phyloP scores from a whole-genome alignment of 169 alveolate genomes.

The Plasmodium sp. region DNA sequence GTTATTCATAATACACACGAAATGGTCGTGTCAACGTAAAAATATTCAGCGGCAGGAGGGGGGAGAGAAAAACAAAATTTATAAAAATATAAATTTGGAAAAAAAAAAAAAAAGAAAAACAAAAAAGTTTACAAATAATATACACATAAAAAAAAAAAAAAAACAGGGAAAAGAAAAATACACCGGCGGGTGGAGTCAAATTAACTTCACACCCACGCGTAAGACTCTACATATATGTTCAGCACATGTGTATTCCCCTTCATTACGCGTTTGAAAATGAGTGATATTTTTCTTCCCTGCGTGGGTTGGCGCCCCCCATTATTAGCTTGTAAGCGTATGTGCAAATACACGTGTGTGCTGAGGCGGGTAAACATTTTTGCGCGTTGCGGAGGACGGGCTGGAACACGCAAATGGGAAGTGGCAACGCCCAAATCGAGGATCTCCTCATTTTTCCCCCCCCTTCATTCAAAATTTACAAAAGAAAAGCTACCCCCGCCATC shows the following conservation, averaged over 20 bases:
- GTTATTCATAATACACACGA: slow-evolving; percentile 11
- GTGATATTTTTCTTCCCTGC: not conserved
- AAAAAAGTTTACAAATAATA: slow-evolving; percentile 25
- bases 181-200: not conserved
- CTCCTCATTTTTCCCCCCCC: not conserved
- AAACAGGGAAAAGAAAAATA: not conserved
- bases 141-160: slow-evolving; percentile 46
- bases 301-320: not conserved
- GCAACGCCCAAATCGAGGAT: not conserved
- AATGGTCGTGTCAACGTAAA: not conserved
- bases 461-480: not conserved
- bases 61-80: not conserved
- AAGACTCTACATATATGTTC: not conserved
- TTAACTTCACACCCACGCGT: not conserved
- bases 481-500: not conserved
- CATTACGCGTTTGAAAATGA: not conserved
- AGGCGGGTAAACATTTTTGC: not conserved
- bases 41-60: not conserved
- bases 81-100: not conserved
- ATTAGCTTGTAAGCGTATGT: not conserved
- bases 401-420: not conserved
- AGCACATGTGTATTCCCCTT: not conserved
- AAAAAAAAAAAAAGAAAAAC: slow-evolving; percentile 5
- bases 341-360: not conserved
- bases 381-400: not conserved